Evolutionary conservation across 306 rosid species (phyloP), one percentile per base, ranked within the genome.

Genomic region (Gleditsia sinensis): DNA sequence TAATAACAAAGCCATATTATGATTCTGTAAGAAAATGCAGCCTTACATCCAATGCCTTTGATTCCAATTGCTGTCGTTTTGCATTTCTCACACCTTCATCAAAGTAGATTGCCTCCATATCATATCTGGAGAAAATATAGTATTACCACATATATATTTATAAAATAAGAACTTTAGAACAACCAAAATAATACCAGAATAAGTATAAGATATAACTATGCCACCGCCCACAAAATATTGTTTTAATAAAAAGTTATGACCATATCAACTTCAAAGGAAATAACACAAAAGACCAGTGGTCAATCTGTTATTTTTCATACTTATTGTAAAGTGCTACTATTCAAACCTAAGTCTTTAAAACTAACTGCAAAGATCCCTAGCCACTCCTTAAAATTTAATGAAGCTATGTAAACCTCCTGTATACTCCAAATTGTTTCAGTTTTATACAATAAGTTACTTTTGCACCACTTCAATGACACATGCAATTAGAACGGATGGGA

Each of bases 81-180:
- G 91, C 85, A 53, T 82, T 81, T 85, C 90, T 86, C 58, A 91
- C 97, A 78, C 85, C 71, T 81, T 91, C 96, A 23, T 91, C 96
- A 80, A 89, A 94, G 86, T 87, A 91, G 12, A 68, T 50, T 12
- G 94, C 81, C 84, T 94, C 97, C 66, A 28, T 67, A 49, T 94
- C 97, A 56, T 94, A 94, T 81, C 98, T 94, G 79, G 68, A 34
- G 58, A 74, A 75, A 75, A 72, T 71, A 75, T 30, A 23, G 61
- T 53, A 84, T 77, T 59, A 50, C 5, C 39, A 63, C 48, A 37
- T 10, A 2, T 10, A 76, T 27, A 34, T 45, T 19, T 32, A 6
- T 36, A 77, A 55, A 7, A 53, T 9, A 25, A 32, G 13, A 71
- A 60, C 5, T 43, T 17, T 23, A 54, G 7, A 51, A 64, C 36